Conservation (phyloP, 2,329 filamentous ascomycete genomes). For the Colletotrichum eleusines region DNA sequence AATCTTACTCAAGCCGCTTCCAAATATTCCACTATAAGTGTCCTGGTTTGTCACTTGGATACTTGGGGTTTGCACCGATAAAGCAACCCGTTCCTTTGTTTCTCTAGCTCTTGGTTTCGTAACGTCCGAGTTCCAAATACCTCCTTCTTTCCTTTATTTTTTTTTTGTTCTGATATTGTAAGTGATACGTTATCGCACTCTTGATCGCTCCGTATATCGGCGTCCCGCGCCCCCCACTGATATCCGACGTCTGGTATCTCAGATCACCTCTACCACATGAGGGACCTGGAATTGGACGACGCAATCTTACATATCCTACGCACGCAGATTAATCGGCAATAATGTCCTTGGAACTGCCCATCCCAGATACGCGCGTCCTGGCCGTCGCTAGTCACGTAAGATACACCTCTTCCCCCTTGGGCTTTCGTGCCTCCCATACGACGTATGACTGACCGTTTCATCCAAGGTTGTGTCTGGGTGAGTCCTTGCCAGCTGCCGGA, state of each 20-base stretch:
- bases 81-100: conserved; percentile 9
- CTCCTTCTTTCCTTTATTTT: not conserved
- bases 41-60: not conserved
- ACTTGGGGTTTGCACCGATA: conserved; percentile 9
- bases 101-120: not conserved
- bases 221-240: conserved; percentile 17
- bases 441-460: conserved; percentile 41
- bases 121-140: not conserved
- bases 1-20: conserved; percentile 36
- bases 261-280: conserved; percentile 8
- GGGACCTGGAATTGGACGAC: not conserved
- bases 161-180: not conserved
- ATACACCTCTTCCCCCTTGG: conserved; percentile 39
- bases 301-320: not conserved
- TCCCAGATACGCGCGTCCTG: conserved; percentile 77
- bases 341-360: conserved; percentile 57
- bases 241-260: conserved; percentile 25
- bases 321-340: not conserved
- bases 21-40: not conserved
- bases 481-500: conserved; percentile 36
- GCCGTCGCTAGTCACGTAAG: conserved; percentile 96
- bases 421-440: not conserved
- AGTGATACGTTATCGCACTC: not conserved
- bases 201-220: conserved; percentile 24
- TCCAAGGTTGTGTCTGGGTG: conserved; percentile 60